Evolutionary conservation across 108 stramenopile species (phyloP), one percentile per base, ranked within the genome.

Genomic region (Licmophora abbreviata): DNA sequence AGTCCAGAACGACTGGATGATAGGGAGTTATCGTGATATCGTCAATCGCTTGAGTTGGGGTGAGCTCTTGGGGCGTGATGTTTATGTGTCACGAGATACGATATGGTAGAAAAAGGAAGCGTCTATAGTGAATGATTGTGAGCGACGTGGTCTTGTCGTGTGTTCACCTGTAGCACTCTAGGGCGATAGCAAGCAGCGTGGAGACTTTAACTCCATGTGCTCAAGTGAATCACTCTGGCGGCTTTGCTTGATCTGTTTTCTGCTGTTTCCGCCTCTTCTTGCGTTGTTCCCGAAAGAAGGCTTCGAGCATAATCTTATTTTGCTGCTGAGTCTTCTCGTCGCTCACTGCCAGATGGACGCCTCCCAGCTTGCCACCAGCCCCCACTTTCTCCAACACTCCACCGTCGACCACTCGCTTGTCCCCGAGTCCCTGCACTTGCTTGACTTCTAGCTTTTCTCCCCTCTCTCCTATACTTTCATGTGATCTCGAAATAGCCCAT

Each of bases 331-430:
- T 77, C 8, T 45, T 43, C 22, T 68, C 26, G 62, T 80, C 78
- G 35, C 74, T 76, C 21, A 64, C 54, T 0, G 73, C 83, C 27
- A 91, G 51, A 52, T 82, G 70, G 3, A 91, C 89, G 21, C 89
- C 88, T 11, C 72, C 76, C 25, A 62, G 69, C 47, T 64, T 66
- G 9, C 83, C 88, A 35, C 83, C 83, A 0, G 88, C 77, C 29
- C 88, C 83, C 4, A 91, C 35, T 18, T 44, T 45, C 52, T 78
- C 49, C 17, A 29, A 11, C 18, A 50, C 54, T 48, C 53, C 59
- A 1, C 68, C 63, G n/a, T 65, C 31, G 14, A 79, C 43, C 1
- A 72, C 36, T 12, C 53, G 47, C 30, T 66, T 68, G 25, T 82
- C 73, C 10, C 81, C 79, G 35, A 69, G 26, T 20, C 77, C 81